Base-by-base conservation (phyloP, 1,284 basidiomycete species). In the Wallemia hederae region DNA sequence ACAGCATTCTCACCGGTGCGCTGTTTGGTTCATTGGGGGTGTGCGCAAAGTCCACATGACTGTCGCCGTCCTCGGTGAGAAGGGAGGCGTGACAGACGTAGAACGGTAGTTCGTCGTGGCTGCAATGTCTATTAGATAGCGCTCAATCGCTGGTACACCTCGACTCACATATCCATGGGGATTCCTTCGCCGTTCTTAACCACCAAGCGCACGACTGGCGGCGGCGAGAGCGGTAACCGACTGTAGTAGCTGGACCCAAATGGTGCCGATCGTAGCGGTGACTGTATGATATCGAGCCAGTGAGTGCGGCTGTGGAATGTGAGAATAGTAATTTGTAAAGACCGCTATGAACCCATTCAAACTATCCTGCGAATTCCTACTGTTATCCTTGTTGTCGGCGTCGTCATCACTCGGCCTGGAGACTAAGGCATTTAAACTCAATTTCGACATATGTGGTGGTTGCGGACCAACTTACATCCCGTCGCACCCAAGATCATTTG, bases 21-120 rank as follows among this genome's bases (percentile, higher is more conserved):
- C 67, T 64, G 22, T 69, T 67, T 26, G 69, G 65, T 1, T 65
- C 68, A 11, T 66, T 64, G 7, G 65, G 64, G 5, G 67, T 68
- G 60, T 69, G 64, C 17, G 34, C 57, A 9, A 59, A 25, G 58
- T 64, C 65, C n/a, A 65, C 27, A 34, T 61, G 59, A 29, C 62
- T 33, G 58, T 69, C 65, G 11, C 80, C 82, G 63, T 82, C 79
- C 34, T 75, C 79, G 56, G 75, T 77, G 67, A 76, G 78, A 25
- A 89, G 70, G 19, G 82, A 82, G 60, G 87, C 70, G 66, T 86
- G 82, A 28, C 83, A 83, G 62, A 89, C 75, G 61, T 89, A 75
- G 69, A 87, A 90, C 3, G 85, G 83, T 49, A 88, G 73, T 66
- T 88, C 85, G 65, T 79, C 74, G 69, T 83, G 80, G 60, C 86